phyloP scores from a whole-genome alignment of 345 rosid genomes.

The Salix brachista region DNA sequence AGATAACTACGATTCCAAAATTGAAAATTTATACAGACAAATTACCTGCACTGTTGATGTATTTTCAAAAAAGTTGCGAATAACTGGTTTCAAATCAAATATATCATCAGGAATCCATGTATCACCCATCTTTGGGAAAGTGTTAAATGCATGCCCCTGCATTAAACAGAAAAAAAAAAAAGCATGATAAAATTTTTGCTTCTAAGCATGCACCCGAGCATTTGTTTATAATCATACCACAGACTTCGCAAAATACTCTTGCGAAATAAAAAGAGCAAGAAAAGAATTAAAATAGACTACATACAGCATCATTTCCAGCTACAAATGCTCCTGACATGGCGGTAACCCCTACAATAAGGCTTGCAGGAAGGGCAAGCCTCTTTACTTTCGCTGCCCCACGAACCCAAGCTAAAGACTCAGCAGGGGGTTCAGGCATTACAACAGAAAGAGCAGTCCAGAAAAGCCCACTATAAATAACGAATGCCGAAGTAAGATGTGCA shows the following conservation, averaged over 20 bases:
- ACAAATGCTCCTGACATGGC: constrained; percentile 95
- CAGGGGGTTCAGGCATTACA: constrained; percentile 93
- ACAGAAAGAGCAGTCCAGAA: constrained; percentile 94
- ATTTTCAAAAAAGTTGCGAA: constrained; percentile 91
- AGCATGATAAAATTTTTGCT: too few species aligned
- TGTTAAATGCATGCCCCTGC: constrained; percentile 84
- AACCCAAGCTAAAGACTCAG: constrained; percentile 79
- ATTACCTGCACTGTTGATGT: constrained; percentile 83
- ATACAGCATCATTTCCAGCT: constrained; percentile 95
- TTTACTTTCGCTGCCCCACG: constrained; percentile 80
- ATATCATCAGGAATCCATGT: constrained; percentile 81
- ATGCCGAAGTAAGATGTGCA: constrained; percentile 93
- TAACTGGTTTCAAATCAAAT: constrained; percentile 70
- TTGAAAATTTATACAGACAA: not conserved
- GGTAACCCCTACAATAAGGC: constrained; percentile 78
- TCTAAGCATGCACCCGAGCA: not conserved
- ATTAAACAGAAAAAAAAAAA: not conserved
- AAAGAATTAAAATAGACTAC: constrained; percentile 10
- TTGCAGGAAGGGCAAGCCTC: constrained; percentile 71
- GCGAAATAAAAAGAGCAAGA: not conserved
- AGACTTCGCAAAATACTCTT: not conserved
- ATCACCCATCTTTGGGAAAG: constrained; percentile 93
- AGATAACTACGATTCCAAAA: not conserved
- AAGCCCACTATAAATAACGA: constrained; percentile 79
- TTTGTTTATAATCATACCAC: not conserved